phyloP scores from a whole-genome alignment of 306 rosid species.

The Biancaea sappan region DNA sequence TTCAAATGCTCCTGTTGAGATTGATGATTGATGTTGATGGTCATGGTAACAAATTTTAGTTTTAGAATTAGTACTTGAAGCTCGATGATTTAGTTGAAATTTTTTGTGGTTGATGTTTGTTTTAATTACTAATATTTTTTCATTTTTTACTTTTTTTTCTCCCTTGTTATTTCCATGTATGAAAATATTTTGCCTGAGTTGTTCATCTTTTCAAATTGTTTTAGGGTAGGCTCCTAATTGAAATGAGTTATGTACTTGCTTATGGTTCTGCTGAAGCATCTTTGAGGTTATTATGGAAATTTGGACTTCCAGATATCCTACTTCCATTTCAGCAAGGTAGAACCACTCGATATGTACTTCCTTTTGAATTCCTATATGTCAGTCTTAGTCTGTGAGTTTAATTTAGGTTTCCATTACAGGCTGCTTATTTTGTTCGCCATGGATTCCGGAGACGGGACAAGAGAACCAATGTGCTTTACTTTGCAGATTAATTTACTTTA shows the following conservation, averaged over 20 bases:
- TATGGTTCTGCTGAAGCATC: slow-evolving; percentile 93
- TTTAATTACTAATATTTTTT: too few species aligned
- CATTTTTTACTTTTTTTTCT: too few species aligned
- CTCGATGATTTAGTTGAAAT: too few species aligned
- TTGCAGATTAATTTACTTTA: not conserved
- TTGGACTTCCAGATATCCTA: slow-evolving; percentile 79
- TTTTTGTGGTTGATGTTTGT: too few species aligned
- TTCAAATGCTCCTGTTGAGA: too few species aligned
- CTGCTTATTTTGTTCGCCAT: slow-evolving; percentile 68
- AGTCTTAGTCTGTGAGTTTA: slow-evolving; percentile 25
- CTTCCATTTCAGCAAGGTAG: slow-evolving; percentile 83
- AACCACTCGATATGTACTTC: not conserved
- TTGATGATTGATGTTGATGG: too few species aligned
- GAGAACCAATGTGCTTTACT: slow-evolving; percentile 86
- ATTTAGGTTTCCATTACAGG: slow-evolving; percentile 57
- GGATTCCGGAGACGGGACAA: slow-evolving; percentile 82
- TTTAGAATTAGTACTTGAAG: too few species aligned
- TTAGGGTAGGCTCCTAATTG: slow-evolving; percentile 85
- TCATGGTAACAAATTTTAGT: too few species aligned
- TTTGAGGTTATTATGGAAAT: slow-evolving; percentile 79
- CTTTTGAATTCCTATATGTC: slow-evolving; percentile 31
- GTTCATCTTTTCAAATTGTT: slow-evolving; percentile 32
- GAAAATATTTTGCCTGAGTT: slow-evolving; percentile 30
- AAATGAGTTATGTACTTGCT: slow-evolving; percentile 85
- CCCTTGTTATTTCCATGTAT: slow-evolving; percentile 24